Evolutionary conservation across 352 stramenopile species (phyloP), one percentile per base, ranked within the genome.

Genomic region (Phytophthora chlamydospora): DNA sequence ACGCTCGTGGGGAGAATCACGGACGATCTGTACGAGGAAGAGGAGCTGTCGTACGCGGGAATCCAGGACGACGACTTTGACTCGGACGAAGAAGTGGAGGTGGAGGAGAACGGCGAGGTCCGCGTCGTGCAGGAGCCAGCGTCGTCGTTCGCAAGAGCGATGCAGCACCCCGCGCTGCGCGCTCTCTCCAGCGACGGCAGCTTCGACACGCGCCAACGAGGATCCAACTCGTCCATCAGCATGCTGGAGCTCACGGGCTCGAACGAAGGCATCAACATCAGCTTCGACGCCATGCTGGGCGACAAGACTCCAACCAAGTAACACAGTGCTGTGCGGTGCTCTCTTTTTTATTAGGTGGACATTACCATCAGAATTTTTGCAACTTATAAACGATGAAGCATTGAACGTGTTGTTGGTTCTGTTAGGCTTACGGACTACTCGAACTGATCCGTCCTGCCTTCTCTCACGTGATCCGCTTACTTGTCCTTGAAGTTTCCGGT

Each of bases 21-120:
- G 16, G 83, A 92, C 56, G 83, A 92, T 39, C 53, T 81, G 0
- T 46, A 84, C 5, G 78, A 88, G 31, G 78, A 85, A 29, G 76
- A 76, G 27, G 70, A 72, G 13, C 40, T 71, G 33, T 73, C 54
- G n/a, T 78, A 73, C 46, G 64, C 58, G 13, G 67, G 67, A n/a
- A 69, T 80, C 27, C 55, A 71, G 17, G 66, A 74, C 42, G 71
- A 76, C 16, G 66, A 74, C 29, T 63, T 66, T 33, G 62, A 76
- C 40, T 66, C 60, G 31, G 58, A 71, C 9, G 67, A 80, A 39
- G 69, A 75, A 40, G 42, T 58, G 39, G 68, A 74, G 35, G 24
- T 64, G 12, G 44, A 56, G 16, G 42, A 57, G 13, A 60, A 51
- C 39, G 41, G 58, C 1, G 14, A 53, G 34, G 32, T 66, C 35